Percentiles rank a stretch among this genome's conserved stretches.
phyloP scores from a whole-genome alignment of 345 rosid genomes.

The Pistacia integerrima region DNA sequence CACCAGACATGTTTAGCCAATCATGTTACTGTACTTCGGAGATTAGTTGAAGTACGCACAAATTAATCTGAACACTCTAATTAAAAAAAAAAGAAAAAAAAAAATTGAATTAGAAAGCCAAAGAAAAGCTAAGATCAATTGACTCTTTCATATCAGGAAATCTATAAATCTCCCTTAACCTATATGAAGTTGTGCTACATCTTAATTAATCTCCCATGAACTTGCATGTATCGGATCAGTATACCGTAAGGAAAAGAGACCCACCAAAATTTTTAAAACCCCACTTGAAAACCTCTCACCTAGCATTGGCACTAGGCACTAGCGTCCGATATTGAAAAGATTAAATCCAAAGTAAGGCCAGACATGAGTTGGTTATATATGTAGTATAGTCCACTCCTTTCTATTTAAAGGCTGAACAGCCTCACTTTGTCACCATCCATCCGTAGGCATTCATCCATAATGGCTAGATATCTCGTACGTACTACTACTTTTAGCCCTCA shows the following conservation, averaged over 20 bases:
- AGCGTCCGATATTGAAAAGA: background rate
- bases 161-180: background rate
- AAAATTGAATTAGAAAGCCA: background rate
- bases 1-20: too few species aligned
- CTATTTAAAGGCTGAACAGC: background rate
- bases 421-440: background rate
- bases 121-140: too few species aligned
- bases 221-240: background rate
- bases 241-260: background rate
- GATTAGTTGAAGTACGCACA: too few species aligned
- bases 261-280: background rate
- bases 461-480: background rate
- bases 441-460: background rate
- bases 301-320: constrained; percentile 4
- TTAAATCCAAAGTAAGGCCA: background rate
- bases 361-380: background rate
- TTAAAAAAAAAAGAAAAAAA: too few species aligned
- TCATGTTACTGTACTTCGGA: too few species aligned
- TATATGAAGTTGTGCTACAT: background rate
- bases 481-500: background rate
- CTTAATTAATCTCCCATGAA: background rate
- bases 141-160: background rate
- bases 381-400: background rate
- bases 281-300: background rate
- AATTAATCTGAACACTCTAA: too few species aligned